Base-by-base conservation (phyloP, 441 rosid genomes). In the Gossypium gossypioides region DNA sequence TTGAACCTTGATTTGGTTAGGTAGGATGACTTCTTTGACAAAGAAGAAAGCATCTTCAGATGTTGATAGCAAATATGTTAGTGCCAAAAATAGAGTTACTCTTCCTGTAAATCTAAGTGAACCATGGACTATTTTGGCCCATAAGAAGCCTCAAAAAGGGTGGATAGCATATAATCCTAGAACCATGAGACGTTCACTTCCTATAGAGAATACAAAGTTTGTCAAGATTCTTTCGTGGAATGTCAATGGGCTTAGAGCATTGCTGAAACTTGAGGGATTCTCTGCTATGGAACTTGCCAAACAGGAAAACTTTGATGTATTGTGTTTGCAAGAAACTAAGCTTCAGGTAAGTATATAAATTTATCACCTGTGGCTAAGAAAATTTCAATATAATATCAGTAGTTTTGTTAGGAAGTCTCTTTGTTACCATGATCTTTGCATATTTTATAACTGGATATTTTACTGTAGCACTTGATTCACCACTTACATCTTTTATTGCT, bases 271-370 rank as follows among this genome's bases (percentile, higher is more conserved):
- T 12, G 82, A 84, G 80, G 87, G 89, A 25, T 91, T 86, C 82
- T 90, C 96, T 64, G 91, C 89, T 6, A 78, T 82, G 66, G 88
- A 91, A 79, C 93, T 94, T 80, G 96, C 97, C 19, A 81, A 85
- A 75, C 87, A 85, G 82, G 98, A 94, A 85, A 75, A 88, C 62
- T 87, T 94, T 65, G 97, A 94, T 77, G 82, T 94, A 12, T 68
- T 91, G 77, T 94, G 98, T 86, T 86, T 94, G 82, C 98, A 94
- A 78, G 98, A 94, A 79, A 94, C 98, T 75, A 90, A 94, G 84
- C 75, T 94, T 46, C 96, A 90, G 93, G 98, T 76, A 78, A 82
- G 81, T 72, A 67, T 79, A 6, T 19, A 16, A 50, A 54, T 69
- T 54, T 37, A 55, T 69, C 21, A 69, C n/a, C 40, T 16, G 25